Conservation (phyloP, 1,284 basidiomycete genomes). For the Termitomyces sp. region DNA sequence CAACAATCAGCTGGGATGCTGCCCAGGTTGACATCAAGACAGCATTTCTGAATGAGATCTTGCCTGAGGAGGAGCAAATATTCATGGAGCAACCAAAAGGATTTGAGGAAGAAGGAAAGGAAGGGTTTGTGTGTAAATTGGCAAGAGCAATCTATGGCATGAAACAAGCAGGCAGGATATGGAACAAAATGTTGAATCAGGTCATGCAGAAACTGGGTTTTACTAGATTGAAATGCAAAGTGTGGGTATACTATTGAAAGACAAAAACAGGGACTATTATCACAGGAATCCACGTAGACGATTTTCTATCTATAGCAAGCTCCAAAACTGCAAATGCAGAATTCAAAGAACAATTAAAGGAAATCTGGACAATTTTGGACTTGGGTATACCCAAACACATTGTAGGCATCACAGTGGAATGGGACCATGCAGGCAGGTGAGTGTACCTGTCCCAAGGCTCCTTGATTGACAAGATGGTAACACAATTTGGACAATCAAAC, state of each 20-base stretch:
- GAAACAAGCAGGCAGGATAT: constrained; percentile 15
- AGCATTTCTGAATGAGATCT: too few species aligned
- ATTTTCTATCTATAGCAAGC: not conserved
- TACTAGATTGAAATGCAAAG: not conserved
- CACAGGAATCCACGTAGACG: not conserved
- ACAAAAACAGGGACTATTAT: not conserved
- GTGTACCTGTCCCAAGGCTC: not conserved
- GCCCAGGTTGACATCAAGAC: too few species aligned
- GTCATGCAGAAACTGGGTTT: not conserved
- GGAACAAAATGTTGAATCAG: not conserved
- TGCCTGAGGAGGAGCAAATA: too few species aligned
- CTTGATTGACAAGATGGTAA: not conserved
- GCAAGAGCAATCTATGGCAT: not conserved
- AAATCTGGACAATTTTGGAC: not conserved
- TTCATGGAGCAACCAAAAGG: too few species aligned
- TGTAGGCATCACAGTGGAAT: not conserved
- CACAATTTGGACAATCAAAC: not conserved
- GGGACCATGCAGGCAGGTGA: not conserved
- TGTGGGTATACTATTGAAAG: not conserved
- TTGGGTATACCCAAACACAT: not conserved
- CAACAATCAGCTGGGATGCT: too few species aligned
- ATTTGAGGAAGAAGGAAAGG: too few species aligned
- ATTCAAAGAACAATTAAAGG: not conserved
- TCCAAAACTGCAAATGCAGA: not conserved
- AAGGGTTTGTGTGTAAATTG: constrained; percentile 17